Conservation (phyloP, 2,329 filamentous ascomycete genomes). For the Cladorrhinum sp. region DNA sequence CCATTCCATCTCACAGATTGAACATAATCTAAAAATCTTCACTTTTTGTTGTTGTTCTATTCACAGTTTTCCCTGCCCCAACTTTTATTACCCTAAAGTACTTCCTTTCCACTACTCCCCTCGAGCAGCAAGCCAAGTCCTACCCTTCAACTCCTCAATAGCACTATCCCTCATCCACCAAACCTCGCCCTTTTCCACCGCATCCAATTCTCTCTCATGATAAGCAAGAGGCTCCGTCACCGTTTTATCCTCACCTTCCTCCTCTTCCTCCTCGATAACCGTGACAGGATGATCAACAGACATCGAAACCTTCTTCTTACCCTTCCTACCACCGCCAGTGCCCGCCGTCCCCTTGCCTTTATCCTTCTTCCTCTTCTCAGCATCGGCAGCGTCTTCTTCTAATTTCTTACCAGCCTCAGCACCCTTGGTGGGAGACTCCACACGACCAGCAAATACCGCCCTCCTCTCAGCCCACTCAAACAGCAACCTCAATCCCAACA, state of each 20-base stretch:
- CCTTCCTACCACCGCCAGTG: conserved; percentile 20
- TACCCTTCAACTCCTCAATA: conserved; percentile 54
- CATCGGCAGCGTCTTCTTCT: conserved; percentile 26
- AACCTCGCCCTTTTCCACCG: conserved; percentile 26
- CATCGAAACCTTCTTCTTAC: conserved; percentile 23
- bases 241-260: conserved; percentile 4
- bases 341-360: conserved; percentile 5
- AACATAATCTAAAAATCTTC: no score
- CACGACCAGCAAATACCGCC: conserved; percentile 31
- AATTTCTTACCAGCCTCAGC: conserved; percentile 12
- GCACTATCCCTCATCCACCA: conserved; percentile 58
- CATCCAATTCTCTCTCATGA: background rate
- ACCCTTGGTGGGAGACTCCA: background rate
- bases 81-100: background rate
- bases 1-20: no score
- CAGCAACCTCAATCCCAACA: conserved; percentile 50
- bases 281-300: conserved; percentile 1
- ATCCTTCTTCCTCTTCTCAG: conserved; percentile 22
- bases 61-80: background rate
- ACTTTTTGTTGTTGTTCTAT: no score
- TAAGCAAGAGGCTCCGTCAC: conserved; percentile 17
- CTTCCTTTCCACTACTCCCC: conserved; percentile 24
- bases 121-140: conserved; percentile 49
- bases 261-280: background rate
- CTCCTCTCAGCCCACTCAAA: conserved; percentile 56